phyloP scores from a whole-genome alignment of 116 monocot genomes.

The Dioscorea cayenensis region DNA sequence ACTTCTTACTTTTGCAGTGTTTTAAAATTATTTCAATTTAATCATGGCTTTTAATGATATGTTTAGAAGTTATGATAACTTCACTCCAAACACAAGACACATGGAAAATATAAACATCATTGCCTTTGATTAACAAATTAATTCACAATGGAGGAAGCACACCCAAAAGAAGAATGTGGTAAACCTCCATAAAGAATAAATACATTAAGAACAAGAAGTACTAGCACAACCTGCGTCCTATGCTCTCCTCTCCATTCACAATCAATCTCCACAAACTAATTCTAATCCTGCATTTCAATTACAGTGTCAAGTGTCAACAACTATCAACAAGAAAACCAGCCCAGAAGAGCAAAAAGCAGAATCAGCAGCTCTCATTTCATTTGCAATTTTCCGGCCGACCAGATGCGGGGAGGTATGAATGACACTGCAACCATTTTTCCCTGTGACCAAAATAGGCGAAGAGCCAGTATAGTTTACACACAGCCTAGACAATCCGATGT shows the following conservation, averaged over 20 bases:
- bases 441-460: conserved; percentile 14
- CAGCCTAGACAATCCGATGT: conserved; percentile 55
- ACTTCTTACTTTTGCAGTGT: no score
- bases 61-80: no score
- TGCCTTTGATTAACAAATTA: conserved; percentile 18
- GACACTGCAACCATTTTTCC: no score
- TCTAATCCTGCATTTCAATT: conserved; percentile 7
- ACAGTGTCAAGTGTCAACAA: conserved; percentile 21
- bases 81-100: no score
- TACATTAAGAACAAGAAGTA: background rate
- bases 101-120: background rate
- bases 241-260: conserved; percentile 3
- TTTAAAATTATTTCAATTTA: no score
- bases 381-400: background rate
- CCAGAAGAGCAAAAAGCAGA: background rate
- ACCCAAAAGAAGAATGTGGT: conserved; percentile 5
- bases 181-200: conserved; percentile 39
- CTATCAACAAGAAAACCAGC: background rate
- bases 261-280: conserved; percentile 15
- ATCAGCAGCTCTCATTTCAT: background rate
- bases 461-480: conserved; percentile 30
- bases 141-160: conserved; percentile 28
- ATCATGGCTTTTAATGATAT: no score
- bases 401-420: no score
- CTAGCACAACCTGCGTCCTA: conserved; percentile 1